Conservation (phyloP, 1,284 basidiomycete species). For the Tausonia pullulans region DNA sequence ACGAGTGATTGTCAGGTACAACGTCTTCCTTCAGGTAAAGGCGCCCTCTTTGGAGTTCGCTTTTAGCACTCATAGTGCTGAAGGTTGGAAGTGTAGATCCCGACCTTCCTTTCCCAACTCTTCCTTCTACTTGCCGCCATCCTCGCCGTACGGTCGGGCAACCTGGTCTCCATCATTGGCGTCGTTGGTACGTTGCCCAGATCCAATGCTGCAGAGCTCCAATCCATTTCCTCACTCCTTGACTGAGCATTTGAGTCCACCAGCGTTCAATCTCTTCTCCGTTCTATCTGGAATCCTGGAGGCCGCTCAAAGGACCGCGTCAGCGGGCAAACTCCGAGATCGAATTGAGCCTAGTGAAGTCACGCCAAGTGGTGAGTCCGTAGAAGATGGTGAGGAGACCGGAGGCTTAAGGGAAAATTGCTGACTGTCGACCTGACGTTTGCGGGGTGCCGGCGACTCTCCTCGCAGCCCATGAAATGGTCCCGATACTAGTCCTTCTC, state of each 20-base stretch:
- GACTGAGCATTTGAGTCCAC: too few species aligned
- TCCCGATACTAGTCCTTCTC: neutral
- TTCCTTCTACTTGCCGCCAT: neutral
- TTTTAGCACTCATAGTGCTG: too few species aligned
- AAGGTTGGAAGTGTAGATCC: neutral
- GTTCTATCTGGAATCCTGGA: neutral
- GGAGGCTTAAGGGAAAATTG: too few species aligned
- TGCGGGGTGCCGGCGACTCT: neutral
- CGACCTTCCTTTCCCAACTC: neutral
- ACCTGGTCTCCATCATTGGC: neutral
- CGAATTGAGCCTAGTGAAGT: neutral
- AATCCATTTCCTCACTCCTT: too few species aligned
- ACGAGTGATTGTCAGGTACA: neutral
- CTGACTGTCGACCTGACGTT: too few species aligned
- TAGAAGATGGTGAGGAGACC: too few species aligned
- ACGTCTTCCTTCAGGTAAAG: neutral
- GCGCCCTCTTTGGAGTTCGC: too few species aligned
- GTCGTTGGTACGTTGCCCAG: neutral
- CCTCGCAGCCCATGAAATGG: neutral
- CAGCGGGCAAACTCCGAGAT: slow-evolving; percentile 1
- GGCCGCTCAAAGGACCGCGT: neutral
- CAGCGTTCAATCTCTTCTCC: too few species aligned
- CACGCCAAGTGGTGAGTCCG: too few species aligned
- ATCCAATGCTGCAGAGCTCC: too few species aligned
- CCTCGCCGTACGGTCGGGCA: neutral